These are phyloP conservation scores for Zoysia japonica DNA, from an alignment of 176 grass and related monocot genomes.

Conservation along the genomic window DNA sequence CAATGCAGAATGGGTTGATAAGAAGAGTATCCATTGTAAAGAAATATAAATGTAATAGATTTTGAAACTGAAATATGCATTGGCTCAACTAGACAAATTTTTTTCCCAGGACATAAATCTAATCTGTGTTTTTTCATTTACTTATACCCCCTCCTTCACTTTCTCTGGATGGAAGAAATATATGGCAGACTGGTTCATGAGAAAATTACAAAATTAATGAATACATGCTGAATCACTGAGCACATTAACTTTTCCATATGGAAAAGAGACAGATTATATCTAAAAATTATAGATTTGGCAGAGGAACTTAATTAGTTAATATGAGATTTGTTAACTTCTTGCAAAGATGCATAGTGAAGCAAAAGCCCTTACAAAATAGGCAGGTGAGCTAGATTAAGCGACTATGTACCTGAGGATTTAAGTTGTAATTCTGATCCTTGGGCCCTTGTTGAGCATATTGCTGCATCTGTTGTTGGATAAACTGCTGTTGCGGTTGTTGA, in stretches of 20 bases:
- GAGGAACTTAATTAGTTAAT: neutral
- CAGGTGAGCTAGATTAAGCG: slow-evolving; percentile 4
- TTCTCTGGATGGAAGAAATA: neutral
- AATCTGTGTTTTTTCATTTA: neutral
- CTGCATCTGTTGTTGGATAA: slow-evolving; percentile 57
- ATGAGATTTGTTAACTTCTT: neutral
- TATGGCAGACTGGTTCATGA: neutral
- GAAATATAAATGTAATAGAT: neutral
- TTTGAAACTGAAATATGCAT: neutral
- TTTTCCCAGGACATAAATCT: neutral
- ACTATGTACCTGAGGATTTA: slow-evolving; percentile 51
- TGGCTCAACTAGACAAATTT: neutral
- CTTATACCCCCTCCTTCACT: slow-evolving; percentile 3
- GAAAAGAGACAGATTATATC: neutral
- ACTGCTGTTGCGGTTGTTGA: slow-evolving; percentile 57
- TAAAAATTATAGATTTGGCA: neutral
- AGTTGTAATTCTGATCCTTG: slow-evolving; percentile 33
- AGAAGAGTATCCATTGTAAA: slow-evolving; percentile 4
- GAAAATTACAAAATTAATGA: neutral
- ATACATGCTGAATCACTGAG: neutral
- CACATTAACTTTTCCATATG: neutral
- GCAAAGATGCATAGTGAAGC: neutral
- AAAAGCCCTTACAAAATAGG: neutral
- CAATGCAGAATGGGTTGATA: neutral
- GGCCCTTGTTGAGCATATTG: slow-evolving; percentile 49